Evolutionary conservation across 345 rosid genomes (phyloP).

Genomic region (Eucalyptus cloeziana): DNA sequence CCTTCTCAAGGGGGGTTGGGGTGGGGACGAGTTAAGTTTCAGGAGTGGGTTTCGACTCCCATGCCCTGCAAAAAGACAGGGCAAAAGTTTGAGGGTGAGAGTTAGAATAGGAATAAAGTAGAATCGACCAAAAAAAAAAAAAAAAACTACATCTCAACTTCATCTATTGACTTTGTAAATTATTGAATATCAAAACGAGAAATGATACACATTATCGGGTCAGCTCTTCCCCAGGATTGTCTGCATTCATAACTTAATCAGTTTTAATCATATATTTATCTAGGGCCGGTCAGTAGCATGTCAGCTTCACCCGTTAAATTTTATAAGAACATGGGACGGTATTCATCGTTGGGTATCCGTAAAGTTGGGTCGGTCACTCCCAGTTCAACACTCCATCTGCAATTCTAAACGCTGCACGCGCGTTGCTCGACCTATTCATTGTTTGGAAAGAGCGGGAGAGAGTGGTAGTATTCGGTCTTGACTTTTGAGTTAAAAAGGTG

Average conservation of each 20-base stretch:
- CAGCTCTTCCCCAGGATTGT: not conserved
- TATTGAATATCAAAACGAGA: accelerated
- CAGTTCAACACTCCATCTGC: not conserved
- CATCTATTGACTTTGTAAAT: not conserved
- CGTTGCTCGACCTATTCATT: not conserved
- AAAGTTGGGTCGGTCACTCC: not conserved
- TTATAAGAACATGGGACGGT: not conserved
- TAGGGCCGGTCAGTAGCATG: not conserved
- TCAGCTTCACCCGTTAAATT: not conserved
- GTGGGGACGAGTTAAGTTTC: no score
- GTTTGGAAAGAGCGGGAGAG: not conserved
- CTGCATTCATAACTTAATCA: not conserved
- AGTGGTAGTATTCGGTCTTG: not conserved
- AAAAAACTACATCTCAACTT: not conserved
- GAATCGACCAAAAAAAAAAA: no score
- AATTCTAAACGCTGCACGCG: not conserved
- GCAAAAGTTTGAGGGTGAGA: no score
- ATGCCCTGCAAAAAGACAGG: no score
- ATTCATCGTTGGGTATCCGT: not conserved
- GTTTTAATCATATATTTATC: not conserved
- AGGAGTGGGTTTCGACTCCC: no score
- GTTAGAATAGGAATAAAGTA: no score
- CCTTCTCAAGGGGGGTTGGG: no score
- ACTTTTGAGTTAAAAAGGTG: not conserved
- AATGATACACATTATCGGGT: not conserved